These are phyloP conservation scores for Mucor lusitanicus DNA, from an alignment of 371 early-diverging fungal species.

Conservation along the genomic window DNA sequence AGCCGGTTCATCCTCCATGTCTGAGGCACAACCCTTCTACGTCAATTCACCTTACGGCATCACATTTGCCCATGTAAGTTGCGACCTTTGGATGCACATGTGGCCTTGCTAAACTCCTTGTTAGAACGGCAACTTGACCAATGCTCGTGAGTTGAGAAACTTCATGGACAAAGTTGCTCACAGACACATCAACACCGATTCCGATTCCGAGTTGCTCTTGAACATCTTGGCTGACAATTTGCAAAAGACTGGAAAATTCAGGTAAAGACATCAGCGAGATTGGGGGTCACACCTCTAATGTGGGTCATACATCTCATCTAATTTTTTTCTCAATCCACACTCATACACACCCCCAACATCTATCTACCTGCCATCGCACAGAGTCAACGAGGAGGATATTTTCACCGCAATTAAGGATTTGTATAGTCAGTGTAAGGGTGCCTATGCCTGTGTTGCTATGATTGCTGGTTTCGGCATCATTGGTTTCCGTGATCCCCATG, in stretches of 20 bases:
- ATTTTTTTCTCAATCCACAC: constrained; percentile 5
- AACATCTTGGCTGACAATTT: constrained; percentile 94
- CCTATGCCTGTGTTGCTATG: constrained; percentile 94
- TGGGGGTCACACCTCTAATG: constrained; percentile 6
- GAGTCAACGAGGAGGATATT: constrained; percentile 96
- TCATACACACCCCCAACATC: background rate
- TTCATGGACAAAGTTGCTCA: constrained; percentile 93
- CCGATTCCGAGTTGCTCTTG: constrained; percentile 94
- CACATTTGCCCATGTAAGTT: constrained; percentile 89
- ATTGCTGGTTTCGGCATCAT: constrained; percentile 92
- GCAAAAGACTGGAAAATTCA: constrained; percentile 92
- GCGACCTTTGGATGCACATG: background rate
- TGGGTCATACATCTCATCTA: constrained; percentile 31
- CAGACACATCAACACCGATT: constrained; percentile 98
- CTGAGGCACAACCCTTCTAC: constrained; percentile 98
- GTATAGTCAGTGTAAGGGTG: constrained; percentile 84
- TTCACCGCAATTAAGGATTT: constrained; percentile 89
- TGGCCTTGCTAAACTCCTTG: background rate
- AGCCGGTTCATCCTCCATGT: constrained; percentile 89
- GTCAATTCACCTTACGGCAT: constrained; percentile 98
- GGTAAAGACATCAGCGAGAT: constrained; percentile 43
- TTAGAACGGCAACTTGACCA: constrained; percentile 96
- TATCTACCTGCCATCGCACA: constrained; percentile 11
- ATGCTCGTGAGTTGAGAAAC: constrained; percentile 81
- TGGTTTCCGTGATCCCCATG: constrained; percentile 94